These are phyloP conservation scores for Mortierella sp. DNA, from an alignment of 371 early-diverging fungal species.

Conservation along the genomic window DNA sequence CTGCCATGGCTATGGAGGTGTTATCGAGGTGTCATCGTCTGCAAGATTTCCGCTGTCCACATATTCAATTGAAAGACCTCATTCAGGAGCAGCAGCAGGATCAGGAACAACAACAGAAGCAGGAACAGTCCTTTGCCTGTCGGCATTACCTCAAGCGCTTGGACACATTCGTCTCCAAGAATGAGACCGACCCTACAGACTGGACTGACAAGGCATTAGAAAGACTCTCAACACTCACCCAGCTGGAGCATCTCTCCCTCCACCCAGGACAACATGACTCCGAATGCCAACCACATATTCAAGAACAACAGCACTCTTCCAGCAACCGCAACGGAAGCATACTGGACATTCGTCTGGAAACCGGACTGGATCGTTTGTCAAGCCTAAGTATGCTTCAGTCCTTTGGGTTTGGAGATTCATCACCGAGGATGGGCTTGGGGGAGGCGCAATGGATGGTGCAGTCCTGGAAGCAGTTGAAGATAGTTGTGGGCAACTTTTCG, in stretches of 20 bases:
- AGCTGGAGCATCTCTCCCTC: neutral
- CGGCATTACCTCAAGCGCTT: neutral
- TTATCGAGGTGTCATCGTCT: neutral
- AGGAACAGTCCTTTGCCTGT: neutral
- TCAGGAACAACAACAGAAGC: neutral
- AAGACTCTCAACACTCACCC: neutral
- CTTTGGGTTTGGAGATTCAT: conserved; percentile 2
- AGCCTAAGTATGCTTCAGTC: neutral
- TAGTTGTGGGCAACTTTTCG: neutral
- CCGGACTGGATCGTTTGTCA: neutral
- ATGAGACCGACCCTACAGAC: neutral
- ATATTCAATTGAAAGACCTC: neutral
- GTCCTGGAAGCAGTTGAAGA: neutral
- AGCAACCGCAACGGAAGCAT: neutral
- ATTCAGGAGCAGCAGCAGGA: neutral
- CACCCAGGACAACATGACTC: neutral
- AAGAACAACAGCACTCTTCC: neutral
- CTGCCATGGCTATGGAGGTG: neutral
- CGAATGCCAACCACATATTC: neutral
- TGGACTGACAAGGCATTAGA: neutral
- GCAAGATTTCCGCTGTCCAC: neutral
- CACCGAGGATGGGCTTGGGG: neutral
- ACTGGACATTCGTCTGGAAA: neutral
- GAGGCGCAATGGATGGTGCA: conserved; percentile 3
- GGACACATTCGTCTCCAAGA: neutral